Conservation (phyloP, 2,329 filamentous ascomycete genomes). For the Calonectria fujianensis region DNA sequence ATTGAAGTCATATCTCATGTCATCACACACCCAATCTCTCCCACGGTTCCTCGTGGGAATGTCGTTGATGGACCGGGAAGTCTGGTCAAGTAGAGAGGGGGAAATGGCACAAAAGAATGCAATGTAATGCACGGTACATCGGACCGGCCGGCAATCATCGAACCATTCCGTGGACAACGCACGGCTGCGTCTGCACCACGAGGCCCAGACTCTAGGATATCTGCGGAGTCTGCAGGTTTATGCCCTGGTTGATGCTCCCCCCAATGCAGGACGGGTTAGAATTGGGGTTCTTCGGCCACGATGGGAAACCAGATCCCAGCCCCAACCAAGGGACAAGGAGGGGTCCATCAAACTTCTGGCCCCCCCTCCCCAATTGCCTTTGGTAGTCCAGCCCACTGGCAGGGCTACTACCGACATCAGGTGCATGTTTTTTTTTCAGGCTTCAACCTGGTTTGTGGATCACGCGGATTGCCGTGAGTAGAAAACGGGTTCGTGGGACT, state of each 20-base stretch:
- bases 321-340: constrained; percentile 9
- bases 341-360: constrained; percentile 1
- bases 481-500: constrained; percentile 19
- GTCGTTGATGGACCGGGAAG: constrained; percentile 8
- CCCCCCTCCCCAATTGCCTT: constrained; percentile 19
- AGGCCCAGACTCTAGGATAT: constrained; percentile 27
- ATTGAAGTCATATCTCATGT: constrained; percentile 48
- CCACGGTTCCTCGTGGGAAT: constrained; percentile 15
- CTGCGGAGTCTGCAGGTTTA: constrained; percentile 19
- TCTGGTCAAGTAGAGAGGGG: background rate
- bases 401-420: constrained; percentile 16
- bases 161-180: constrained; percentile 35
- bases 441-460: constrained; percentile 20
- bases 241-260: constrained; percentile 9
- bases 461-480: constrained; percentile 22
- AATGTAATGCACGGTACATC: constrained; percentile 9
- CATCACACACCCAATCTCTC: background rate
- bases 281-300: constrained; percentile 23
- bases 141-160: constrained; percentile 30
- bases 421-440: constrained; percentile 4
- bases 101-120: constrained; percentile 7
- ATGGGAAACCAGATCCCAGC: constrained; percentile 12
- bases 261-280: constrained; percentile 22
- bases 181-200: constrained; percentile 31
- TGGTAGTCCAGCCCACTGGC: constrained; percentile 8